phyloP scores from a whole-genome alignment of 225 moss, liverwort and hornwort species.

The Antitrichia curtipendula region DNA sequence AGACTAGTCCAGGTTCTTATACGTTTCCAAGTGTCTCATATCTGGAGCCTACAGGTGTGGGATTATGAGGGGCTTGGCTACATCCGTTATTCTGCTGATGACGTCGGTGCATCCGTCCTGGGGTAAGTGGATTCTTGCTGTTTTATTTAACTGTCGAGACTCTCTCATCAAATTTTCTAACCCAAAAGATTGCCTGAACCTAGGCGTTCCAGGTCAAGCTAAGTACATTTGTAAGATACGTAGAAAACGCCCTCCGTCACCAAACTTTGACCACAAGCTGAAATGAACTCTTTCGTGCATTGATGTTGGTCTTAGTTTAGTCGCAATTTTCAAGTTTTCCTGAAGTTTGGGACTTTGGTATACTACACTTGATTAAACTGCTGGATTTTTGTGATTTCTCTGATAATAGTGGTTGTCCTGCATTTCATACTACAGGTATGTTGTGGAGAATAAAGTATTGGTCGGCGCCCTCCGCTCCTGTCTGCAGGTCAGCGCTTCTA shows the following conservation, averaged over 20 bases:
- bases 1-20: neutral
- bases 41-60: constrained; percentile 59
- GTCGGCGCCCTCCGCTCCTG: constrained; percentile 52
- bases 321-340: neutral
- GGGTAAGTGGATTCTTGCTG: constrained; percentile 35
- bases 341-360: neutral
- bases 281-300: neutral
- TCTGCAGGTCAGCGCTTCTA: constrained; percentile 51
- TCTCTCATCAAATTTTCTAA: neutral
- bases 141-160: neutral
- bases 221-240: neutral
- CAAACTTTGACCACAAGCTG: neutral
- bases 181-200: neutral
- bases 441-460: constrained; percentile 81
- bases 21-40: neutral
- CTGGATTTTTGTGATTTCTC: neutral
- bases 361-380: neutral
- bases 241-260: neutral
- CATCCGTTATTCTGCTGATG: constrained; percentile 81
- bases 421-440: constrained; percentile 42
- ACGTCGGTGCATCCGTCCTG: constrained; percentile 66
- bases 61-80: constrained; percentile 82
- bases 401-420: neutral
- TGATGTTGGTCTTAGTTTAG: neutral
- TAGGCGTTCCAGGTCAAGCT: neutral